Evolutionary conservation across 495 filamentous ascomycete species (phyloP), one percentile per base, ranked within the genome.

Genomic region (Apiosordaria backusii): DNA sequence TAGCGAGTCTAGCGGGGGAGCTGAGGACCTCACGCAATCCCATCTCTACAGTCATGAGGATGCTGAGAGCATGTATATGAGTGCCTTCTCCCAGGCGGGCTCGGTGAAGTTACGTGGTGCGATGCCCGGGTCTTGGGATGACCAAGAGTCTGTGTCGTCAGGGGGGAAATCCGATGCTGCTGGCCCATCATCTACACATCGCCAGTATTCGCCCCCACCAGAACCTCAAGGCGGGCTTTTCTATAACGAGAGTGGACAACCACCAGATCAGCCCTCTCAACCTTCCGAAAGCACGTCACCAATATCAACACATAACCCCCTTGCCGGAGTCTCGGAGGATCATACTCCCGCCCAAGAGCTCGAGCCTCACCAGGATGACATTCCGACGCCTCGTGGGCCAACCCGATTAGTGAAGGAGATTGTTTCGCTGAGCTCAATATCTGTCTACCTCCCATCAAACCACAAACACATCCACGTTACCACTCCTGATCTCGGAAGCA

Each of bases 21-120:
- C 50, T 13, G 84, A 85, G 27, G 85, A 89, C 63, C 83, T 91
- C 18, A 78, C 84, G 21, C 71, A 91, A 66, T 98, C 96, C 10
- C 91, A 84, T 68, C 74, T 95, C 18, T 98, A 93, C 74, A 93
- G 87, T 62, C 89, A 96, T 64, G 92, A 96, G 65, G 93, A 98
- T 65, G 95, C 95, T 0, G 89, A 94, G 70, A 98, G 95, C 77
- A 90, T 99, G 88, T 98, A 98, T 68, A 93, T 97, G 83, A 86
- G 84, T 63, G 83, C 84, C 3, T 81, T 85, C 53, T 84, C 82
- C 5, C 65, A 82, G 52, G 71, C 75, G 18, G 68, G 66, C 16
- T 76, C 77, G 2, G 70, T 69, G 59, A 71, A 80, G 76, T 35
- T 82, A 72, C 72, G 77, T 74, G 77, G 76, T 45, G 67, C 68